phyloP scores from a whole-genome alignment of 192 early-diverging fungal species.

The Obelidium mucronatum region DNA sequence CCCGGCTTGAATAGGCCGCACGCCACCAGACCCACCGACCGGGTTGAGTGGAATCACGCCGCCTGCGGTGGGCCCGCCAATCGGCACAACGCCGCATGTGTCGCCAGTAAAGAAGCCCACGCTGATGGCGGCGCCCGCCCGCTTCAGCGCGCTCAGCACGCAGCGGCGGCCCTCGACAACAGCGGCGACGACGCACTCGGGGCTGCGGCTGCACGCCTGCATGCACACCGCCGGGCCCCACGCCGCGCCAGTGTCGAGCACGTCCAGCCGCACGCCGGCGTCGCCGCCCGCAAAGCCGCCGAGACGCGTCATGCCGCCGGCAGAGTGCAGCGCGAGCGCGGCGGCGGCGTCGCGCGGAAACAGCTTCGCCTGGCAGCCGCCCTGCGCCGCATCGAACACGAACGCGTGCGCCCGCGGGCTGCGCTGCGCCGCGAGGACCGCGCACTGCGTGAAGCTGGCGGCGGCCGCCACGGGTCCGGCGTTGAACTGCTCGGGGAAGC shows the following conservation, averaged over 20 bases:
- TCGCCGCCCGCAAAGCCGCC: neutral
- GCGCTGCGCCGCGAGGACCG: no score
- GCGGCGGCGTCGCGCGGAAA: neutral
- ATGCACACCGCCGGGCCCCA: neutral
- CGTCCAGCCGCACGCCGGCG: neutral
- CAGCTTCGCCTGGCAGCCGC: neutral
- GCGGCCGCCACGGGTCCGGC: no score
- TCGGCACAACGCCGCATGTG: neutral
- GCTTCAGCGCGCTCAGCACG: neutral
- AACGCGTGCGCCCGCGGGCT: no score
- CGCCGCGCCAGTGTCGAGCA: neutral
- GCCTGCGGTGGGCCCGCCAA: neutral
- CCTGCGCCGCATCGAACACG: no score
- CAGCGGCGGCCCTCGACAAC: neutral
- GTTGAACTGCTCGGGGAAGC: no score
- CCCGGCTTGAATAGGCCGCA: no score
- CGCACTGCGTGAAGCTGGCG: no score
- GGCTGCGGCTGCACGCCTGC: neutral
- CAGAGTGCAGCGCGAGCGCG: neutral
- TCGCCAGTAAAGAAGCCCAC: constrained; percentile 1
- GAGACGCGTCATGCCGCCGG: neutral
- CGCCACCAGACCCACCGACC: neutral
- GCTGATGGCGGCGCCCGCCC: neutral
- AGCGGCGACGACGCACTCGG: neutral
- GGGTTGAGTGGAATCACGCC: neutral